phyloP scores from a whole-genome alignment of 2,329 filamentous ascomycete genomes.

The Colletotrichum caudatum region DNA sequence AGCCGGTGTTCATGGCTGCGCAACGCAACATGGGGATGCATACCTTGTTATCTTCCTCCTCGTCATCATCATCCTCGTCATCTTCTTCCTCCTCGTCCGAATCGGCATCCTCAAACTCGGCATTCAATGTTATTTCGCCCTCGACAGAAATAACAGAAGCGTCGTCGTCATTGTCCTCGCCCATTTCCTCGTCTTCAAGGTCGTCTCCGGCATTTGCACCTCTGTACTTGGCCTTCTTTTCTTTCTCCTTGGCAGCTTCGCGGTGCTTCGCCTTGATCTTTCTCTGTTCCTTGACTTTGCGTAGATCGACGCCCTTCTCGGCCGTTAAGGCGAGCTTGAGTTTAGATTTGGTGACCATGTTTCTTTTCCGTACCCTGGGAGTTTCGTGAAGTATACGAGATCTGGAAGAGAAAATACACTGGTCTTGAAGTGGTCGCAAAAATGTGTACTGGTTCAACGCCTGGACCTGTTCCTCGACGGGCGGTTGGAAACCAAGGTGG shows the following conservation, averaged over 20 bases:
- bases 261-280: slow-evolving; percentile 59
- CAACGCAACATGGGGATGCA: slow-evolving; percentile 1
- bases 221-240: slow-evolving; percentile 46
- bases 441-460: slow-evolving; percentile 20
- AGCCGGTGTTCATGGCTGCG: slow-evolving; percentile 14
- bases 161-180: slow-evolving; percentile 46
- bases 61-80: slow-evolving; percentile 47
- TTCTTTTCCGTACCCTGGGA: neutral
- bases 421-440: slow-evolving; percentile 6
- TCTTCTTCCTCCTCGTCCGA: slow-evolving; percentile 46
- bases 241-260: slow-evolving; percentile 50
- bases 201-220: slow-evolving; percentile 44
- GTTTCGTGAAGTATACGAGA: neutral
- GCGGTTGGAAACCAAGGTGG: slow-evolving; percentile 20
- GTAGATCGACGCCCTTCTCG: slow-evolving; percentile 66
- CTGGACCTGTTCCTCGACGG: slow-evolving; percentile 14
- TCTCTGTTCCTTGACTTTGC: slow-evolving; percentile 64
- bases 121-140: slow-evolving; percentile 48
- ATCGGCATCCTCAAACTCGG: slow-evolving; percentile 39
- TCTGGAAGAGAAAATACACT: neutral
- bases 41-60: slow-evolving; percentile 45
- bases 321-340: slow-evolving; percentile 66
- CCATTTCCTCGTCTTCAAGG: slow-evolving; percentile 49
- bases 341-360: slow-evolving; percentile 61
- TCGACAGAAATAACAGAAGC: slow-evolving; percentile 44